Evolutionary conservation across 345 rosid species (phyloP).

Genomic region (Populus euphratica): DNA sequence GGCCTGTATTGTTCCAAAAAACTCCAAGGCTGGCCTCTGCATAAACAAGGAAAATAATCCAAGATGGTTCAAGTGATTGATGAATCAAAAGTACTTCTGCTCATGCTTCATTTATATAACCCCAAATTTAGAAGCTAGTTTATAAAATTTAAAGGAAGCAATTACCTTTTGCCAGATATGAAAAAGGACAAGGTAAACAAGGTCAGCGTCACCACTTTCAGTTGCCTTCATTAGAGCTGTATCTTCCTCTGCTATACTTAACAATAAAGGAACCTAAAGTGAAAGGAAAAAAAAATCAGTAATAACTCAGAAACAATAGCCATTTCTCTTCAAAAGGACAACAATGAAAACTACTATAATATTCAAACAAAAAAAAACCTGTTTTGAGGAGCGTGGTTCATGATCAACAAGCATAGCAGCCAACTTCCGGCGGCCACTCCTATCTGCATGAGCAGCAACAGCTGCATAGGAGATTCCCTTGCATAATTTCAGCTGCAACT

Average conservation of each 20-base stretch:
- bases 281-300: not conserved
- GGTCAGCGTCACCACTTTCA: slow-evolving; percentile 95
- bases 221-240: slow-evolving; percentile 85
- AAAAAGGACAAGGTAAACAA: slow-evolving; percentile 89
- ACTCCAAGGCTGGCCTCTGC: slow-evolving; percentile 83
- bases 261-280: slow-evolving; percentile 77
- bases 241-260: slow-evolving; percentile 97
- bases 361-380: slow-evolving; percentile 34
- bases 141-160: not conserved
- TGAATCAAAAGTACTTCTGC: not conserved
- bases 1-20: slow-evolving; percentile 85
- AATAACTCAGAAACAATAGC: not conserved
- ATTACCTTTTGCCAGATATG: slow-evolving; percentile 95
- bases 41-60: slow-evolving; percentile 22
- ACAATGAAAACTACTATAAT: not conserved
- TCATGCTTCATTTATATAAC: not conserved
- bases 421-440: slow-evolving; percentile 78
- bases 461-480: slow-evolving; percentile 96
- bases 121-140: not conserved
- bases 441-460: slow-evolving; percentile 99
- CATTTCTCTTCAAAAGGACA: not conserved
- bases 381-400: slow-evolving; percentile 93
- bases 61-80: not conserved
- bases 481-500: slow-evolving; percentile 76
- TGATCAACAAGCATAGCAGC: slow-evolving; percentile 97